Conservation (phyloP, 768 basidiomycete species). For the Suillus weaverae region DNA sequence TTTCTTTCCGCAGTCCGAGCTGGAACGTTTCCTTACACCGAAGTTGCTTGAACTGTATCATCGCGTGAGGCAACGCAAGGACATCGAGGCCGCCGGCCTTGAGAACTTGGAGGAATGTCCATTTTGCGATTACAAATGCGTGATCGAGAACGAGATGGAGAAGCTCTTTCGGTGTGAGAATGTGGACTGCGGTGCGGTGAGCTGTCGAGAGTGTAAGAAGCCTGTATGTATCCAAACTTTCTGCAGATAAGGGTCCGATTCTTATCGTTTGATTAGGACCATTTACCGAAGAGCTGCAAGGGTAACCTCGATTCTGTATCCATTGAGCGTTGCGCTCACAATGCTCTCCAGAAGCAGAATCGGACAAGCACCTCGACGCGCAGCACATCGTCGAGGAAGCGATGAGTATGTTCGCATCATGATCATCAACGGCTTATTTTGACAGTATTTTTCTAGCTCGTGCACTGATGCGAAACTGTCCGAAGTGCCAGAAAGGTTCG, state of each 20-base stretch:
- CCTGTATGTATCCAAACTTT: slow-evolving; percentile 43
- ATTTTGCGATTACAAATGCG: slow-evolving; percentile 83
- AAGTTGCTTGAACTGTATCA: slow-evolving; percentile 73
- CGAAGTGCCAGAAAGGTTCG: slow-evolving; percentile 78
- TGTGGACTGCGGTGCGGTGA: slow-evolving; percentile 70
- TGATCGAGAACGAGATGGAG: slow-evolving; percentile 70
- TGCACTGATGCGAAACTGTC: slow-evolving; percentile 87
- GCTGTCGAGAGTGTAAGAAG: slow-evolving; percentile 79
- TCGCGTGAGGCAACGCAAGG: slow-evolving; percentile 73
- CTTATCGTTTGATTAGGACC: slow-evolving; percentile 49
- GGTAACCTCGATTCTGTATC: slow-evolving; percentile 38
- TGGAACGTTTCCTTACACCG: slow-evolving; percentile 61
- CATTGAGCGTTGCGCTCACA: slow-evolving; percentile 2
- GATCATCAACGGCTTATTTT: background rate
- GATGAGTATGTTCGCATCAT: slow-evolving; percentile 62
- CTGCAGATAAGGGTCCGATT: background rate
- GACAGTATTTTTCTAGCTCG: slow-evolving; percentile 45
- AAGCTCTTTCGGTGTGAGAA: slow-evolving; percentile 59
- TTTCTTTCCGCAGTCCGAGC: slow-evolving; percentile 66
- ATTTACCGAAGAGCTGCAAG: slow-evolving; percentile 79
- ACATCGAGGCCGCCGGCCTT: slow-evolving; percentile 74
- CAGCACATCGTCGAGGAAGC: slow-evolving; percentile 87
- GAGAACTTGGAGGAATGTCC: slow-evolving; percentile 89
- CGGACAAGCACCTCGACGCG: slow-evolving; percentile 72
- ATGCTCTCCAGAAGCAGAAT: slow-evolving; percentile 58